Percentiles rank a stretch among this genome's conserved stretches.
These are phyloP conservation scores for Pseudogymnoascus sp. DNA, from an alignment of 2,329 filamentous ascomycete species.

Conservation along the genomic window DNA sequence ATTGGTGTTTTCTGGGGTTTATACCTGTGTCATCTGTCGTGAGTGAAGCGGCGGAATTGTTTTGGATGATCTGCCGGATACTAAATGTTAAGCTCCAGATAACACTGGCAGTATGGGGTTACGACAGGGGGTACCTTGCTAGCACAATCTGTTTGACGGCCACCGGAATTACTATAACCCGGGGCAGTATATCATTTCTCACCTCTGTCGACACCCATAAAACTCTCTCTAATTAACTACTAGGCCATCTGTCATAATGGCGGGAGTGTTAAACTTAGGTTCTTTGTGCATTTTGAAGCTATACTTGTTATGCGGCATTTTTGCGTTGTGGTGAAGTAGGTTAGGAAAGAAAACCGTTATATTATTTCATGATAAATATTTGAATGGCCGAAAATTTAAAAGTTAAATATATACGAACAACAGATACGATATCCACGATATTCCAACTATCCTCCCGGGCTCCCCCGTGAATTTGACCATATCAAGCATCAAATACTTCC, in stretches of 20 bases:
- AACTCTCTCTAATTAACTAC: not conserved
- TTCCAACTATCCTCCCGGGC: not conserved
- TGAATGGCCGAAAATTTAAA: not conserved
- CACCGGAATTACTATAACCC: not conserved
- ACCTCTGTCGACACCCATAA: not conserved
- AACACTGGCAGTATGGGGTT: constrained; percentile 3
- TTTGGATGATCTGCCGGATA: not conserved
- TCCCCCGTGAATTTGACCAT: not conserved
- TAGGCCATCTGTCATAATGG: not conserved
- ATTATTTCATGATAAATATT: not conserved
- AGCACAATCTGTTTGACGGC: not conserved
- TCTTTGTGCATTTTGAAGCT: not conserved
- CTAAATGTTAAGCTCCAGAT: constrained; percentile 3
- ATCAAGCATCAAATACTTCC: not conserved
- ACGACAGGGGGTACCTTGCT: not conserved
- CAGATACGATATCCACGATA: not conserved
- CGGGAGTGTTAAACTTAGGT: not conserved
- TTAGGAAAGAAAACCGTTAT: too few relatives aligned
- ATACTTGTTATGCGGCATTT: not conserved
- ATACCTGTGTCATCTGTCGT: not conserved
- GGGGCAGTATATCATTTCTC: not conserved
- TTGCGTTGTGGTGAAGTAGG: not conserved
- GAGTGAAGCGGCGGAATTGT: not conserved
- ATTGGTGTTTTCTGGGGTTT: not conserved
- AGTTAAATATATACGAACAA: not conserved